phyloP scores from a whole-genome alignment of 345 rosid species.

The Dimocarpus longan region DNA sequence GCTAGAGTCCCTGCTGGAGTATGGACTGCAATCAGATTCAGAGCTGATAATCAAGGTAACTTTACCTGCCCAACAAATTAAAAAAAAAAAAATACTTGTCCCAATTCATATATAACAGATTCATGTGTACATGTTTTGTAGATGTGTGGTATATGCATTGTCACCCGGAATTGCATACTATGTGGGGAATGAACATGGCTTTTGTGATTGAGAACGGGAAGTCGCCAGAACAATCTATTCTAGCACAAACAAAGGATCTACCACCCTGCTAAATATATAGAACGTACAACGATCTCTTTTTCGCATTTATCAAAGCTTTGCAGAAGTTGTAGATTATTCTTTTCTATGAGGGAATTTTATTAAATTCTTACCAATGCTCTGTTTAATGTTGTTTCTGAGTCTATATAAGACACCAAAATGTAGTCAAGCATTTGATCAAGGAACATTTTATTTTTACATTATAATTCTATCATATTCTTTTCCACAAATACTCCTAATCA shows the following conservation, averaged over 20 bases:
- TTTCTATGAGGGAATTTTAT: slow-evolving; percentile 20
- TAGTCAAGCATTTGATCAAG: slow-evolving; percentile 17
- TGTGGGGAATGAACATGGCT: slow-evolving; percentile 64
- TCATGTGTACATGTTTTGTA: slow-evolving; percentile 9
- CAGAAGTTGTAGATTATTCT: slow-evolving; percentile 34
- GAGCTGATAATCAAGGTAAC: slow-evolving; percentile 29
- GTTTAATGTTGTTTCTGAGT: slow-evolving; percentile 30
- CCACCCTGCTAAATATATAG: slow-evolving; percentile 40
- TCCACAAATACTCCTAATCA: no score
- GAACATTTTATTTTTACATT: not conserved
- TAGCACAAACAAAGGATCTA: slow-evolving; percentile 53
- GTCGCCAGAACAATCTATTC: slow-evolving; percentile 37
- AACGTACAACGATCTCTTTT: not conserved
- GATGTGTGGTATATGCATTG: slow-evolving; percentile 55
- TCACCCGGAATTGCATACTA: slow-evolving; percentile 49
- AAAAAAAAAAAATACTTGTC: no score
- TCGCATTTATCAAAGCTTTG: slow-evolving; percentile 11
- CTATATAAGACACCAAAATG: not conserved
- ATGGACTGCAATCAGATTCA: slow-evolving; percentile 29
- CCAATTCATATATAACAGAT: no score
- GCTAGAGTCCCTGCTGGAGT: slow-evolving; percentile 30
- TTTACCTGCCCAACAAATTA: not conserved
- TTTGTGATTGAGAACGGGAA: slow-evolving; percentile 56
- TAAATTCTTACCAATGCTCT: slow-evolving; percentile 20
- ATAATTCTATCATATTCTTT: not conserved